Evolutionary conservation across 768 basidiomycete species (phyloP).

Genomic region (Rhizopogon sp.): DNA sequence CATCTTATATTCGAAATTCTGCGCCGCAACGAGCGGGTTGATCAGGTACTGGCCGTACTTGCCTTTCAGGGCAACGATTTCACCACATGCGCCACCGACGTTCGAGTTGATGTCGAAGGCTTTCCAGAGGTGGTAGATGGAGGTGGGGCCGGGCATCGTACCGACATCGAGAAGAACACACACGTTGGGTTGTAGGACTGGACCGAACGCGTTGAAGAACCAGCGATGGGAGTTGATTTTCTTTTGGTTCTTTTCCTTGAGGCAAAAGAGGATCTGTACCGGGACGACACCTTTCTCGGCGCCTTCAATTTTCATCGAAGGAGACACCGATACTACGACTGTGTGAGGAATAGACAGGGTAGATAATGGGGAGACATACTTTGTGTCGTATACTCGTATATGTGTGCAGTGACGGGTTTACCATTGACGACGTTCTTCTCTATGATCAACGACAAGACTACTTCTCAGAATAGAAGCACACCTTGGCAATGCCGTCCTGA

Average conservation of each 20-base stretch:
- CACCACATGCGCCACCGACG: slow-evolving; percentile 92
- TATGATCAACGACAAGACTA: slow-evolving; percentile 1
- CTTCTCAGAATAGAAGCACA: slow-evolving; percentile 20
- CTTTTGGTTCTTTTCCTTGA: slow-evolving; percentile 92
- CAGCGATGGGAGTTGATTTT: slow-evolving; percentile 94
- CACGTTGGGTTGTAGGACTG: slow-evolving; percentile 83
- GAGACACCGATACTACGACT: slow-evolving; percentile 67
- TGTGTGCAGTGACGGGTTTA: slow-evolving; percentile 81
- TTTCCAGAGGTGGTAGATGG: slow-evolving; percentile 92
- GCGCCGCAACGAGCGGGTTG: slow-evolving; percentile 85
- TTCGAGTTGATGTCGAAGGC: slow-evolving; percentile 91
- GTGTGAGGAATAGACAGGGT: not conserved
- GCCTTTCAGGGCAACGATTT: slow-evolving; percentile 90
- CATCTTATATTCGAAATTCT: slow-evolving; percentile 96
- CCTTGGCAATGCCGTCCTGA: slow-evolving; percentile 90
- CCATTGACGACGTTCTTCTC: slow-evolving; percentile 69
- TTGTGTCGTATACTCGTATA: slow-evolving; percentile 94
- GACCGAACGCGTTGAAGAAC: slow-evolving; percentile 91
- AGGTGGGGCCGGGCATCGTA: slow-evolving; percentile 80
- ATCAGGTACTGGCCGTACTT: slow-evolving; percentile 73
- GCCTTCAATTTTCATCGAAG: slow-evolving; percentile 77
- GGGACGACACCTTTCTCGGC: slow-evolving; percentile 79
- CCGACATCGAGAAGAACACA: slow-evolving; percentile 90
- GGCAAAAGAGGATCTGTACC: slow-evolving; percentile 88
- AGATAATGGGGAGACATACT: slow-evolving; percentile 39